Evolutionary conservation across 768 basidiomycete species (phyloP), one percentile per base, ranked within the genome.

Genomic region (Pleurotus citrinopileatus): DNA sequence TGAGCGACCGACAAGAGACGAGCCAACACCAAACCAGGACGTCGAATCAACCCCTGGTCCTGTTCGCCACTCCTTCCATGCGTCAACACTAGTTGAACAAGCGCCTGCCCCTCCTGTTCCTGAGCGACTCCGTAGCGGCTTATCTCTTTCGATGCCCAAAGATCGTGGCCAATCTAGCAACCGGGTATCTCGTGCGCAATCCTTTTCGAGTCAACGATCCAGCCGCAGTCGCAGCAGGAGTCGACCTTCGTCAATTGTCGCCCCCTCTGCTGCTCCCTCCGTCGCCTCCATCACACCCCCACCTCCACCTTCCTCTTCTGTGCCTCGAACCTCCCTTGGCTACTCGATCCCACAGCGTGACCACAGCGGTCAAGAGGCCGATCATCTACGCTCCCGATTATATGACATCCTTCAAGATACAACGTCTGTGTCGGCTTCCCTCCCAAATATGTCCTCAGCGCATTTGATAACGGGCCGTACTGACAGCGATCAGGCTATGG

Each of bases 361-460:
- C 32, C 57, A 54, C 37, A 60, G 60, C 34, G 54, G 59, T 28
- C 63, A 65, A 42, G 65, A 71, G 60, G 60, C 63, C 38, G 62
- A 70, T 42, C 63, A 60, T 42, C 60, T 72, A 38, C 67, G 70
- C 28, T 65, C 65, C 32, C 73, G 77, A 55, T 63, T 84, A 6
- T 68, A 77, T 26, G 77, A 80, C 55, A 66, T 83, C 8, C 72
- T 83, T 10, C 71, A 70, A 43, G 75, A 76, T 50, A 65, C 74
- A 15, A 59, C 7, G 7, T 7, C 65, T 40, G 60, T 70, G 19
- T 67, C 79, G 3, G 69, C 81, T 3, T 76, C 81, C 3, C 69
- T 79, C 36, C 76, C 77, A 6, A 75, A 69, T 59, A 68, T 73
- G 57, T 50, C 64, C 9, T 54, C 64, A 1, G 57, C 55, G 23